Evolutionary conservation across 2,329 filamentous ascomycete genomes (phyloP).

Genomic region (Aspergillus puulaauensis): DNA sequence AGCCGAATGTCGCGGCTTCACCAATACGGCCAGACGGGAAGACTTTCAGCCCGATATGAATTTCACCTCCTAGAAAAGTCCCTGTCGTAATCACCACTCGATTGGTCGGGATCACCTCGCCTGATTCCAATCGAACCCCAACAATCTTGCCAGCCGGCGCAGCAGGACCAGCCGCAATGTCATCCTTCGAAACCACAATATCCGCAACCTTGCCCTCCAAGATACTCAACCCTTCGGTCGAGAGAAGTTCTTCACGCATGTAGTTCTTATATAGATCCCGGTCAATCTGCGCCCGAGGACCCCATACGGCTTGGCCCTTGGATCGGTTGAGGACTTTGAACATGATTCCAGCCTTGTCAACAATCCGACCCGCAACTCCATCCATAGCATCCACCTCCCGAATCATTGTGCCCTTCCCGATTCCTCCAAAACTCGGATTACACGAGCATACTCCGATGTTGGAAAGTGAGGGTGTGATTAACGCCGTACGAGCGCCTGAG

Average conservation of each 20-base stretch:
- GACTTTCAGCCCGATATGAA: slow-evolving; percentile 84
- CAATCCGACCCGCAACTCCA: slow-evolving; percentile 80
- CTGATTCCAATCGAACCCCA: slow-evolving; percentile 83
- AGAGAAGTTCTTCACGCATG: slow-evolving; percentile 82
- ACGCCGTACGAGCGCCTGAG: slow-evolving; percentile 80
- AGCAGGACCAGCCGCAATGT: slow-evolving; percentile 46
- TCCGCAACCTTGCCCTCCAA: slow-evolving; percentile 88
- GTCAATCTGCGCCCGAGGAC: slow-evolving; percentile 94
- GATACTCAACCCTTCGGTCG: slow-evolving; percentile 76
- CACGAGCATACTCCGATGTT: slow-evolving; percentile 95
- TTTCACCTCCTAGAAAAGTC: slow-evolving; percentile 92
- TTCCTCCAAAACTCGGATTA: slow-evolving; percentile 97
- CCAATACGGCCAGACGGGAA: slow-evolving; percentile 90
- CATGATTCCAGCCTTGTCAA: slow-evolving; percentile 93
- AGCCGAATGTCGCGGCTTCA: slow-evolving; percentile 85
- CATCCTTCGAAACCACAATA: slow-evolving; percentile 70
- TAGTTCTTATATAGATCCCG: slow-evolving; percentile 81
- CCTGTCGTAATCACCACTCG: slow-evolving; percentile 94
- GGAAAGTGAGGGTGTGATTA: slow-evolving; percentile 82
- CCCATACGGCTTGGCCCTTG: slow-evolving; percentile 96
- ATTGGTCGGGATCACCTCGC: slow-evolving; percentile 75
- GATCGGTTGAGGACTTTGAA: slow-evolving; percentile 84
- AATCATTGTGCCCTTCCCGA: slow-evolving; percentile 95
- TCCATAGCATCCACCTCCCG: slow-evolving; percentile 94
- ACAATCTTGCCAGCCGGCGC: slow-evolving; percentile 68